Evolutionary conservation across 495 filamentous ascomycete species (phyloP).

Genomic region (Podospora conica): DNA sequence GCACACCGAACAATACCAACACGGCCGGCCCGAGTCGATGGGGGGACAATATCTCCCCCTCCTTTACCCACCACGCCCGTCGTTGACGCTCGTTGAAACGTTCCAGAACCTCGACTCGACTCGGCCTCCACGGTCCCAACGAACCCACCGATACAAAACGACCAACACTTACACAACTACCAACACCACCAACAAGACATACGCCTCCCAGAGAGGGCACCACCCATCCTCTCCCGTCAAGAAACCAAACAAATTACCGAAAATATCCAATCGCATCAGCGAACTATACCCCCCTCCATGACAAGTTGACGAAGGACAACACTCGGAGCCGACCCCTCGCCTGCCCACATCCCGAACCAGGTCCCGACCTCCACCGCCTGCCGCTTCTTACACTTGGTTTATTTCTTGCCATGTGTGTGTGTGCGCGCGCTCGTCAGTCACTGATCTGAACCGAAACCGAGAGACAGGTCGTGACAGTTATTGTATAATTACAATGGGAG

Average conservation of each 20-base stretch:
- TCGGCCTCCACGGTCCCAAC: no score
- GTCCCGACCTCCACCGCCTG: neutral
- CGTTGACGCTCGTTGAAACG: no score
- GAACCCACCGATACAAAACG: neutral
- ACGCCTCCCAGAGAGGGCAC: no score
- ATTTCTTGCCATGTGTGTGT: neutral
- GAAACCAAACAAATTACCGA: no score
- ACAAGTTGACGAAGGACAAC: no score
- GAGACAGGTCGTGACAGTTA: no score
- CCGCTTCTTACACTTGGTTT: neutral
- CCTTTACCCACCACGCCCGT: no score
- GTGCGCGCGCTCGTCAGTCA: neutral
- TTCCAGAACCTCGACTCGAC: neutral
- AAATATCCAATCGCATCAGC: neutral
- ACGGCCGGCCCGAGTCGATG: neutral
- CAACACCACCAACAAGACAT: neutral
- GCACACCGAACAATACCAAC: neutral
- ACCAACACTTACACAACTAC: neutral
- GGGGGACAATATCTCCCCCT: neutral
- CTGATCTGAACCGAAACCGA: no score
- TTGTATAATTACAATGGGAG: no score
- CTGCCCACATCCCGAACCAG: neutral
- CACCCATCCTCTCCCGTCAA: no score
- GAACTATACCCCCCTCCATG: no score
- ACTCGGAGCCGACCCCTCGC: no score